Base-by-base conservation (phyloP, 2,329 filamentous ascomycete species). In the Epichloe typhina region DNA sequence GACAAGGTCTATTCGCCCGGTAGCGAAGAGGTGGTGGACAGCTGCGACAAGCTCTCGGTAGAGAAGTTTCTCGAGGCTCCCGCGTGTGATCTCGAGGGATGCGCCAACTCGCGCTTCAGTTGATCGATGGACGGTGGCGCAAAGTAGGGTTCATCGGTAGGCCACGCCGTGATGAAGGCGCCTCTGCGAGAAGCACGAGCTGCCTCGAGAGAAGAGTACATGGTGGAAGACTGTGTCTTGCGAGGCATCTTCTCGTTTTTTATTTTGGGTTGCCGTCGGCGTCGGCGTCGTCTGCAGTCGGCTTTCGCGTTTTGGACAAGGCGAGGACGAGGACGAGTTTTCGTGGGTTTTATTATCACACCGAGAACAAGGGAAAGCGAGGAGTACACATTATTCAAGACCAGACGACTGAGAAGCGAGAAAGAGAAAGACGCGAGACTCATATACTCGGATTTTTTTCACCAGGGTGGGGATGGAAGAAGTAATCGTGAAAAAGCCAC, bases 81-180 rank as follows among this genome's bases (percentile, higher is more conserved):
- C 13, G 39, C 23, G 13, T 11, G 21, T 9, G 38, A 11, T 33
- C 9, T 38, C 21, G 31, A 4, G 9, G 38, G 15, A 19, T 11
- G 15, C 26, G 46, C 38, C 23, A 48, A 19, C 23, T 49, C 50
- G 3, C 42, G 39, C 23, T 35, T 35, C 8, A 52, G 41, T 13
- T 49, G 23, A 46, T 46, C 50, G 31, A 51, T 38, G 44, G 47
- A 26, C 21, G 48, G 52, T 40, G 51, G 55, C 19, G 35, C 40
- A 35, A 50, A 35, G 38, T 56, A 59, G 4, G 57, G 54, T 54
- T 64, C 59, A 39, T 61, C 60, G 21, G 56, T 46, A 0, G 61
- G 62, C 62, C 61, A 63, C 26, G 62, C 60, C 13, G 56, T 56
- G 23, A 64, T 53, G 33, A 53, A 59, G 17, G 62, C 61, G 42